phyloP scores from a whole-genome alignment of 495 filamentous ascomycete species.

The Penicillium nucicola region DNA sequence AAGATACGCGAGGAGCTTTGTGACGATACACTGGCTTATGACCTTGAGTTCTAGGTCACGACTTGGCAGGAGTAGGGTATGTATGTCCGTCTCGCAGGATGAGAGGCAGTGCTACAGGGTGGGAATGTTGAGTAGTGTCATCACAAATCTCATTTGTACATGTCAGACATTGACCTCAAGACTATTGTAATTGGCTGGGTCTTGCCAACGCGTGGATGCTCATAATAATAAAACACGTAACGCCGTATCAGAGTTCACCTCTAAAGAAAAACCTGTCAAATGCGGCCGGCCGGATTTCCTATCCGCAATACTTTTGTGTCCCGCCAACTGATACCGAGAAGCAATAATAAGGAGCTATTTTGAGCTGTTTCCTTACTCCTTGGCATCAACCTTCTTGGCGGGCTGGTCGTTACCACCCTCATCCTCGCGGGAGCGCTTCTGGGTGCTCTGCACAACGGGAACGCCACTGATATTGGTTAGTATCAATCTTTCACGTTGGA shows the following conservation, averaged over 20 bases:
- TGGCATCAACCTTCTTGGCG: slow-evolving; percentile 48
- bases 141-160: slow-evolving; percentile 8
- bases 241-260: slow-evolving; percentile 19
- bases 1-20: slow-evolving; percentile 42
- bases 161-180: slow-evolving; percentile 1
- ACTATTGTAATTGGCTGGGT: neutral
- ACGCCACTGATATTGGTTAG: slow-evolving; percentile 35
- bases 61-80: neutral
- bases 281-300: slow-evolving; percentile 10
- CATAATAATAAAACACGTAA: slow-evolving; percentile 17
- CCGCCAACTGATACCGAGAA: slow-evolving; percentile 15
- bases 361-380: slow-evolving; percentile 33
- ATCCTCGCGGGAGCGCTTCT: slow-evolving; percentile 50
- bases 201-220: slow-evolving; percentile 10
- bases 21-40: slow-evolving; percentile 45
- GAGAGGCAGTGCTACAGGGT: neutral
- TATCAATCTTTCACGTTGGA: neutral
- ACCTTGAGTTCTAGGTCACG: slow-evolving; percentile 34
- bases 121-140: neutral
- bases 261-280: slow-evolving; percentile 10
- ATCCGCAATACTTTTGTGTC: slow-evolving; percentile 26
- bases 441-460: slow-evolving; percentile 47
- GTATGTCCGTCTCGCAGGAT: neutral
- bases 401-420: slow-evolving; percentile 37
- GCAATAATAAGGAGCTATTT: slow-evolving; percentile 13